phyloP scores from a whole-genome alignment of 2,329 filamentous ascomycete species.

The Furcasterigmium sp. region DNA sequence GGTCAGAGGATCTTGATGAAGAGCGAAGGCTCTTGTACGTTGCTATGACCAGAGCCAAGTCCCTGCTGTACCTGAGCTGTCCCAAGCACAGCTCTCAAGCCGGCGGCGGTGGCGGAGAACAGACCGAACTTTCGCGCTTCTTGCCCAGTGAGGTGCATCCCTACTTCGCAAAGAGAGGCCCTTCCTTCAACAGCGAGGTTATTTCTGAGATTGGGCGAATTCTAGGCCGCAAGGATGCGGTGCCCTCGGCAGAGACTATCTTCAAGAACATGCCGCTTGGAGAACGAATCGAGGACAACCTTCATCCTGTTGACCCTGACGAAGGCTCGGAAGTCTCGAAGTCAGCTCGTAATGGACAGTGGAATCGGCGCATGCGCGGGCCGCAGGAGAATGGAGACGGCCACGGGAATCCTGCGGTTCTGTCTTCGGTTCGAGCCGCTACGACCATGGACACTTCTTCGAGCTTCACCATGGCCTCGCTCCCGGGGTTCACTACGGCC shows the following conservation, averaged over 20 bases:
- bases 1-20: conserved; percentile 81
- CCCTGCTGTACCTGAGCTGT: conserved; percentile 78
- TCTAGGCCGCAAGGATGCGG: conserved; percentile 49
- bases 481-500: conserved; percentile 59
- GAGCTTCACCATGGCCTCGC: conserved; percentile 53
- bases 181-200: conserved; percentile 58
- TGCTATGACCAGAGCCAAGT: conserved; percentile 91
- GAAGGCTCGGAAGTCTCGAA: conserved; percentile 5
- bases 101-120: conserved; percentile 47
- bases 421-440: conserved; percentile 8
- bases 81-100: conserved; percentile 56
- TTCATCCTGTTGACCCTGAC: conserved; percentile 47
- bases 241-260: conserved; percentile 49
- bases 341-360: conserved; percentile 6
- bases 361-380: conserved; percentile 4
- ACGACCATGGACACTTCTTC: conserved; percentile 59
- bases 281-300: conserved; percentile 59
- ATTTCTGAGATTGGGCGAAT: conserved; percentile 68
- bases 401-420: neutral
- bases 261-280: conserved; percentile 46
- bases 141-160: conserved; percentile 40
- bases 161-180: conserved; percentile 56
- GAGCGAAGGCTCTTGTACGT: conserved; percentile 89
- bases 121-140: conserved; percentile 60
- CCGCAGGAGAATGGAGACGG: conserved; percentile 27